Percentiles rank a stretch among this genome's conserved stretches.
Conservation (phyloP, 495 filamentous ascomycete species). For the Saxophila tyrrhenica region DNA sequence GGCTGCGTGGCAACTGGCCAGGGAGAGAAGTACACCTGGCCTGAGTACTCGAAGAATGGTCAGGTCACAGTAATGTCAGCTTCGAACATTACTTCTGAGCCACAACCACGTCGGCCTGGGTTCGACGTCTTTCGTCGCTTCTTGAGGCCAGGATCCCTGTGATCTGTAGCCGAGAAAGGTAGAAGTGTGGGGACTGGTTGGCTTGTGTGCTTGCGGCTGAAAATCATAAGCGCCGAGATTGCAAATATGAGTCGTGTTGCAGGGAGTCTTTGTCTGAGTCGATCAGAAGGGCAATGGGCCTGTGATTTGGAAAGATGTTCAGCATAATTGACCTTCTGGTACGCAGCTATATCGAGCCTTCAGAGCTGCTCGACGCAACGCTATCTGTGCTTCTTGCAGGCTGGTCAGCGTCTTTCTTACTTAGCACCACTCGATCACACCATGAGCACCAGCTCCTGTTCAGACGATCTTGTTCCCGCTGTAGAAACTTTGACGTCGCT, state of each 20-base stretch:
- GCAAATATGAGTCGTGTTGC: no score
- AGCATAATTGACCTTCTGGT: background rate
- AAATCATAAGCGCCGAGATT: no score
- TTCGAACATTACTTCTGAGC: background rate
- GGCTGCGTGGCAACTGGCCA: background rate
- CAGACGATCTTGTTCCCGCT: slow-evolving; percentile 42
- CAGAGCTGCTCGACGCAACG: background rate
- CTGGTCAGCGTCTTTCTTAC: slow-evolving; percentile 30
- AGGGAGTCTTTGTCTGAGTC: no score
- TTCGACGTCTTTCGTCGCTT: background rate
- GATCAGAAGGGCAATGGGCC: no score
- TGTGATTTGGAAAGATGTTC: no score
- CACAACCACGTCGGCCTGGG: background rate
- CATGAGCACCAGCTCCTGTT: slow-evolving; percentile 57
- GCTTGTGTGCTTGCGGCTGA: no score
- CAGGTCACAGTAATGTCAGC: background rate
- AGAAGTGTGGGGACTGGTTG: no score
- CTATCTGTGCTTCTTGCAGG: slow-evolving; percentile 9
- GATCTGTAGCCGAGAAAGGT: no score
- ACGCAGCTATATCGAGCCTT: background rate
- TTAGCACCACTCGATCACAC: slow-evolving; percentile 50
- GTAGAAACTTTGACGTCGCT: slow-evolving; percentile 41
- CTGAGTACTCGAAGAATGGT: background rate
- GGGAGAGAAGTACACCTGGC: background rate
- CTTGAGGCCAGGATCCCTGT: background rate